Conservation (phyloP, 208 protist species). For the Eutreptiella sp. region DNA sequence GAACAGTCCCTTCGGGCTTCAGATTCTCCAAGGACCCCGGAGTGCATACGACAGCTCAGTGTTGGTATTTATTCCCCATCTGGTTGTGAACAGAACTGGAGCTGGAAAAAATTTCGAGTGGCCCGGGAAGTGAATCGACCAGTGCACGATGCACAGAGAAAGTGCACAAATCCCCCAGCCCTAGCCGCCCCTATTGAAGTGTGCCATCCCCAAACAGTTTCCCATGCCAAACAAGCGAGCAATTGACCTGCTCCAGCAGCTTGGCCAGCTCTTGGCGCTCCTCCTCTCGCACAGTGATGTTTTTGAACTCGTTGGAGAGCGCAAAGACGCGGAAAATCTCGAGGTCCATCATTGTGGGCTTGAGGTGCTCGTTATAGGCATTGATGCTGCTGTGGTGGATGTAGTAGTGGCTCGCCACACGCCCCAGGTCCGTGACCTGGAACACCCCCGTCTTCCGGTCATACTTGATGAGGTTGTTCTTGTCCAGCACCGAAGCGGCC, state of each 20-base stretch:
- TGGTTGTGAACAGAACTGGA: no score
- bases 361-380: slow-evolving; percentile 87
- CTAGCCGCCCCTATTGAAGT: no score
- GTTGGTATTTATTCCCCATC: no score
- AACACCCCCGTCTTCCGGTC: slow-evolving; percentile 78
- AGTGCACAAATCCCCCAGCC: no score
- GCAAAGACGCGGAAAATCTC: slow-evolving; percentile 95
- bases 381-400: slow-evolving; percentile 88
- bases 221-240: no score
- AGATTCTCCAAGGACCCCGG: no score
- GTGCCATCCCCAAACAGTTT: no score
- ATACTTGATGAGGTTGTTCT: slow-evolving; percentile 83
- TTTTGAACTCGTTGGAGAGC: slow-evolving; percentile 93
- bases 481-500: slow-evolving; percentile 78
- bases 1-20: no score
- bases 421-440: slow-evolving; percentile 87
- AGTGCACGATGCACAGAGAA: no score
- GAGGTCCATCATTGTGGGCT: slow-evolving; percentile 89
- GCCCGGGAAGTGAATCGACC: no score
- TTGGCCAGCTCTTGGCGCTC: slow-evolving; percentile 94
- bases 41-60: no score
- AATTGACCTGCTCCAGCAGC: slow-evolving; percentile 89
- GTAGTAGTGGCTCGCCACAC: slow-evolving; percentile 98
- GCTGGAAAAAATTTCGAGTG: no score
- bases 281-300: slow-evolving; percentile 93